Evolutionary conservation across 176 grass and related monocot genomes (phyloP).

Genomic region (Secale cereale): DNA sequence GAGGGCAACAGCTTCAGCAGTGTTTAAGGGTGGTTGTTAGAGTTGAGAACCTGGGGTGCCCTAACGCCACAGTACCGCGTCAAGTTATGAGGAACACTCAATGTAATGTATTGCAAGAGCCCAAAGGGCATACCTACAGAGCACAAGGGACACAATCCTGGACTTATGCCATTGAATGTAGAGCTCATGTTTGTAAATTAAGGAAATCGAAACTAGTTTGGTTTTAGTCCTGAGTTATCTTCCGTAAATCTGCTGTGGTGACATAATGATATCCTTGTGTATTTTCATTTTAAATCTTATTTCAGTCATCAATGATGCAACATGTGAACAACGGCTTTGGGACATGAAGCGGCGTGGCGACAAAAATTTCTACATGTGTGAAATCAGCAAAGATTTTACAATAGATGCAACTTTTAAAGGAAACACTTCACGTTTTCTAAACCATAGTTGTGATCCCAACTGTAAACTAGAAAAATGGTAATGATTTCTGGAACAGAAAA

Average conservation of each 20-base stretch:
- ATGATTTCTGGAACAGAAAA: conserved; percentile 13
- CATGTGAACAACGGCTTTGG: conserved; percentile 89
- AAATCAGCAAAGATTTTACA: conserved; percentile 95
- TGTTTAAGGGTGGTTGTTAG: background rate
- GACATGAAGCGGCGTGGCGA: conserved; percentile 79
- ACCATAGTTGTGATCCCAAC: conserved; percentile 94
- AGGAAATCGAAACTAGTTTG: background rate
- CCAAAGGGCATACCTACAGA: background rate
- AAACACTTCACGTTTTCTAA: conserved; percentile 90
- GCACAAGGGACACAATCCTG: background rate
- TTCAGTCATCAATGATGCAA: conserved; percentile 92
- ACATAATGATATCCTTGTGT: conserved; percentile 22
- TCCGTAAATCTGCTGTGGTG: conserved; percentile 1
- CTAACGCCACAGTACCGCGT: background rate
- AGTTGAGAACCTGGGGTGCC: background rate
- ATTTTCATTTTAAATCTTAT: background rate
- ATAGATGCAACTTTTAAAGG: conserved; percentile 99
- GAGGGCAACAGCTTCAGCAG: background rate
- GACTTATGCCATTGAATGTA: background rate
- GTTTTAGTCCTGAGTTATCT: background rate
- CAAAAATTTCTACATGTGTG: conserved; percentile 96
- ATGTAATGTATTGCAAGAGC: conserved; percentile 4
- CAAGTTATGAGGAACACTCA: conserved; percentile 7
- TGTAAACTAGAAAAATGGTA: conserved; percentile 99
- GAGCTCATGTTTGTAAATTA: background rate